These are phyloP conservation scores for Daldinia sp. DNA, from an alignment of 2,329 filamentous ascomycete species.

Conservation along the genomic window DNA sequence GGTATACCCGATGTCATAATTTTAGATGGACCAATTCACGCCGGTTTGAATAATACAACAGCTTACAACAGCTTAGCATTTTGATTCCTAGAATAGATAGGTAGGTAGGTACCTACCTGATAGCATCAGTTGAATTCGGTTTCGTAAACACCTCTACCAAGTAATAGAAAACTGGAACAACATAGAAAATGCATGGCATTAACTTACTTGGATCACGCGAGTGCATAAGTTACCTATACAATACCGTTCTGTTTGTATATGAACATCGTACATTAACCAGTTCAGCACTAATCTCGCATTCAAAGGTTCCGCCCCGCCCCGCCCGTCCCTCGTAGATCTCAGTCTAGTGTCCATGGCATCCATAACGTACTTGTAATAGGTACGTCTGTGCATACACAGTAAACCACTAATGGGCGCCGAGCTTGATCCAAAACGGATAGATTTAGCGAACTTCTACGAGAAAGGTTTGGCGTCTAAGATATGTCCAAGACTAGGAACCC, in stretches of 20 bases:
- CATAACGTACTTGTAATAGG: background rate
- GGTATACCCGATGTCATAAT: conserved; percentile 33
- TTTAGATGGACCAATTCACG: conserved; percentile 1
- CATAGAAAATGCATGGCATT: background rate
- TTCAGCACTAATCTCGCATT: background rate
- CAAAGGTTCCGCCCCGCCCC: conserved; percentile 24
- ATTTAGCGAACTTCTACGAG: conserved; percentile 27
- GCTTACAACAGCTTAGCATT: background rate
- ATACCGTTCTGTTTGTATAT: background rate
- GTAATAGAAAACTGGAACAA: background rate
- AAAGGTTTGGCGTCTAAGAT: conserved; percentile 23
- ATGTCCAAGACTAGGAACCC: conserved; percentile 12
- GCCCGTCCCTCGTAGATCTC: background rate
- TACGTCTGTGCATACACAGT: background rate
- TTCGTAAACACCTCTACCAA: background rate
- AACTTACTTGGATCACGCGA: background rate
- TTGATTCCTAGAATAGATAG: background rate
- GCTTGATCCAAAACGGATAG: conserved; percentile 27
- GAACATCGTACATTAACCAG: background rate
- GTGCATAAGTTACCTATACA: background rate
- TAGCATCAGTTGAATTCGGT: background rate
- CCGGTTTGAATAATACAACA: background rate
- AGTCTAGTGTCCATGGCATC: background rate
- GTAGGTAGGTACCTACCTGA: background rate
- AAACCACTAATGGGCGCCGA: background rate